phyloP scores from a whole-genome alignment of 306 rosid genomes.

The Vigna nakashimae region DNA sequence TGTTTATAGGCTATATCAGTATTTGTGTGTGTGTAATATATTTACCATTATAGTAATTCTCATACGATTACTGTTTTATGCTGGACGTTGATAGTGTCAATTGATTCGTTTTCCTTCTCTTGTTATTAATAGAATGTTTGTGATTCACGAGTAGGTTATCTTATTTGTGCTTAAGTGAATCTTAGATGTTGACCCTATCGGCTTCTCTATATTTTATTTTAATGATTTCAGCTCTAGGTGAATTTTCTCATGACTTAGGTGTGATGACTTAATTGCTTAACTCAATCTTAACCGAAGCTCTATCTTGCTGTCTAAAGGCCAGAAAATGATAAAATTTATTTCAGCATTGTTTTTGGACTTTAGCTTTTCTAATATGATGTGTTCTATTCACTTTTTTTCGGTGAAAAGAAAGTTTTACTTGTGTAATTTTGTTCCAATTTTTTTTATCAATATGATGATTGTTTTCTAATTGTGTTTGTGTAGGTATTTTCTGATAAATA shows the following conservation, averaged over 20 bases:
- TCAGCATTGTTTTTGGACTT: constrained; percentile 17
- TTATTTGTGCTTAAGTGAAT: constrained; percentile 23
- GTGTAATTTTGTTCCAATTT: constrained; percentile 10
- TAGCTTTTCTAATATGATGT: constrained; percentile 3
- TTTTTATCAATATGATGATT: constrained; percentile 17
- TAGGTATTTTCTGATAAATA: constrained; percentile 19
- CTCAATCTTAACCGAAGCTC: constrained; percentile 32
- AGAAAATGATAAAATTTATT: constrained; percentile 34
- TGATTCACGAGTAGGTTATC: constrained; percentile 31
- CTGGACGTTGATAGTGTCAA: background rate
- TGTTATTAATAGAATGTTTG: constrained; percentile 1
- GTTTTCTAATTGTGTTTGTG: constrained; percentile 11
- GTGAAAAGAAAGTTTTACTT: constrained; percentile 10
- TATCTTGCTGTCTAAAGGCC: constrained; percentile 33
- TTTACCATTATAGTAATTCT: background rate
- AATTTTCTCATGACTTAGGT: constrained; percentile 17
- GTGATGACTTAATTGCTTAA: background rate
- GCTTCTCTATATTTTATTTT: constrained; percentile 43
- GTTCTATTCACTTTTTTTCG: constrained; percentile 16
- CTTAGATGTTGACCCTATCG: constrained; percentile 12
- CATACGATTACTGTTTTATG: constrained; percentile 11
- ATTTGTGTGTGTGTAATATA: background rate
- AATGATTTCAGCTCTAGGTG: constrained; percentile 27
- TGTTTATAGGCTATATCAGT: constrained; percentile 30
- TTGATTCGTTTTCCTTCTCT: background rate